Evolutionary conservation across 441 rosid species (phyloP), one percentile per base, ranked within the genome.

Genomic region (Brassica hybrid): DNA sequence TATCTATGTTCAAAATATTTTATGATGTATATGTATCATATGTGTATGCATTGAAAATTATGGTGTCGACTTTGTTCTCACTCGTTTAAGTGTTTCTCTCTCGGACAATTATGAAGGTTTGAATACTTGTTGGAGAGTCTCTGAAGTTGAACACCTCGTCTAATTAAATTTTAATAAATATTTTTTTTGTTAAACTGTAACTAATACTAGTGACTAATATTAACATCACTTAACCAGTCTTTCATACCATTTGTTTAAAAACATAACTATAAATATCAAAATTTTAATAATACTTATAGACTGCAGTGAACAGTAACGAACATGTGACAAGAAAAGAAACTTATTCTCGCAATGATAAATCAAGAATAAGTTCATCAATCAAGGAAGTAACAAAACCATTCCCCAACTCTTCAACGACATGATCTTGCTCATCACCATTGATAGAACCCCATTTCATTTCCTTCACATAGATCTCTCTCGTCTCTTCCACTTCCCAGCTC

Each of bases 401-500:
- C 84, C 84, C 96, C 65, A 89, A 10, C 5, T 82, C 85, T 63
- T 66, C 43, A 57, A 71, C 85, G 32, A 27, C 32, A 4, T 78
- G 84, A 45, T 58, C 69, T 45, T 1, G 54, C 9, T 57, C 80
- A 64, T 76, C 60, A 7, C 5, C 71, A 8, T 16, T 56, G 80
- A 70, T 38, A 41, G 36, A 63, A 38, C 75, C 66, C 80, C 80
- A 76, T 76, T 64, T 64, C 80, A 77, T 78, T 67, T 85, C 89
- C 23, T 73, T 82, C 54, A 89, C 25, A 61, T 82, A 91, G 3
- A 75, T 67, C 36, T 45, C 75, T 64, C 93, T 85, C 16, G 82
- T 79, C 13, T 81, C 84, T 65, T 65, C 71, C 77, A 81, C 83
- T 73, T 88, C 90, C 91, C 94, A 90, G 18, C 90, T 90, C 62